Conservation (phyloP, 2,329 filamentous ascomycete species). For the Paracoccidioides lutzii region DNA sequence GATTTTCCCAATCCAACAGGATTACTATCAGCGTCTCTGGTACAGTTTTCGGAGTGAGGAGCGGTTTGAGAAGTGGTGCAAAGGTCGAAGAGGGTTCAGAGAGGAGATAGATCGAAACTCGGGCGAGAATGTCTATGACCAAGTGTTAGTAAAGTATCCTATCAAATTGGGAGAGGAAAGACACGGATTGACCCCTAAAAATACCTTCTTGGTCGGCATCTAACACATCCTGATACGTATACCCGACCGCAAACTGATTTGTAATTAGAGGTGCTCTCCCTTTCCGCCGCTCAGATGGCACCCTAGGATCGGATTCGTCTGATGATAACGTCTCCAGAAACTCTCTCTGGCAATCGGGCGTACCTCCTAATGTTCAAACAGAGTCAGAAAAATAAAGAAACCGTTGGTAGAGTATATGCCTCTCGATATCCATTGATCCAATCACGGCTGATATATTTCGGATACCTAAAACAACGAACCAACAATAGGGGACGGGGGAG, state of each 20-base stretch:
- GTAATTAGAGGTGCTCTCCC: slow-evolving; percentile 62
- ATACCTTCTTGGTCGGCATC: slow-evolving; percentile 86
- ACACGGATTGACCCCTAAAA: slow-evolving; percentile 8
- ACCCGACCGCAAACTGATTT: slow-evolving; percentile 83
- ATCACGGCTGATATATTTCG: background rate
- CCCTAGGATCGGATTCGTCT: slow-evolving; percentile 28
- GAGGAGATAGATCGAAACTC: slow-evolving; percentile 78
- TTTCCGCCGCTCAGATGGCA: slow-evolving; percentile 35
- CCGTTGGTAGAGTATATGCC: background rate
- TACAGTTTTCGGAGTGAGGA: slow-evolving; percentile 71
- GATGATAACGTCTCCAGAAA: slow-evolving; percentile 53
- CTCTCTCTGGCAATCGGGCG: slow-evolving; percentile 69
- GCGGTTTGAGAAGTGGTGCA: slow-evolving; percentile 66
- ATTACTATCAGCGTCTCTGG: slow-evolving; percentile 79
- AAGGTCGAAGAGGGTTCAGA: slow-evolving; percentile 76
- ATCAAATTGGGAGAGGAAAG: background rate
- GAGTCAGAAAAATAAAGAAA: background rate
- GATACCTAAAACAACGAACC: background rate
- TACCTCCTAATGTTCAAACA: slow-evolving; percentile 44
- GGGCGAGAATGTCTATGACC: slow-evolving; percentile 64
- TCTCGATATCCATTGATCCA: background rate
- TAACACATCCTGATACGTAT: slow-evolving; percentile 88
- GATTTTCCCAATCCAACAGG: slow-evolving; percentile 89
- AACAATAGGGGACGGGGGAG: background rate
- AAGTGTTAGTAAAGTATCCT: slow-evolving; percentile 4